These are phyloP conservation scores for Cucurbita ficifolia DNA, from an alignment of 306 rosid species.

Conservation along the genomic window DNA sequence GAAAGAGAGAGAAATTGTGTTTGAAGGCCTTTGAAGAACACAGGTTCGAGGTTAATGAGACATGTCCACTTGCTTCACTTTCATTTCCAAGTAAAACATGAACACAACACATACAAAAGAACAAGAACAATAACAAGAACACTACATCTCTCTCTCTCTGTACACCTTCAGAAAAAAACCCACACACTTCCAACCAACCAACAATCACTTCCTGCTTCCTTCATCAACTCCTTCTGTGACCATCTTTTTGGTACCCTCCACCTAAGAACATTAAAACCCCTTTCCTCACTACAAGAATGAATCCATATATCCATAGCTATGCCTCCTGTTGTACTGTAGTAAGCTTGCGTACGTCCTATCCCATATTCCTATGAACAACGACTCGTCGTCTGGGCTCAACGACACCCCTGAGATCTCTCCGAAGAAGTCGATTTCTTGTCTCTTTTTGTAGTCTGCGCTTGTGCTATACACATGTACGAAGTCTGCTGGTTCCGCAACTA, in stretches of 20 bases:
- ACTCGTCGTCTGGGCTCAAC: slow-evolving; percentile 22
- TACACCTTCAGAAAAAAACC: background rate
- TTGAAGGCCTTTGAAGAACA: background rate
- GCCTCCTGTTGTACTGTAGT: slow-evolving; percentile 20
- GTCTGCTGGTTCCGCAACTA: slow-evolving; percentile 26
- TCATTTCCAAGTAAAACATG: background rate
- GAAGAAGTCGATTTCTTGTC: slow-evolving; percentile 27
- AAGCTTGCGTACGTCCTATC: slow-evolving; percentile 26
- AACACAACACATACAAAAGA: background rate
- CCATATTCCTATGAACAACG: slow-evolving; percentile 26
- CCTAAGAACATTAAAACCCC: too few relatives aligned
- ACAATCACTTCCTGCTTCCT: background rate
- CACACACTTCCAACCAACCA: background rate
- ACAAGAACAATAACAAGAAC: too few relatives aligned
- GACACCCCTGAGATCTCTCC: slow-evolving; percentile 29
- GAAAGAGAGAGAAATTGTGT: background rate
- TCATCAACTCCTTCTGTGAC: too few relatives aligned
- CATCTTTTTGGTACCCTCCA: too few relatives aligned
- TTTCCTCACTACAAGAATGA: slow-evolving; percentile 8
- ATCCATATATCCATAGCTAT: slow-evolving; percentile 20
- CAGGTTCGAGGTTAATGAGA: background rate
- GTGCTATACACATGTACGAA: slow-evolving; percentile 19
- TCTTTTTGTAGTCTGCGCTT: slow-evolving; percentile 8
- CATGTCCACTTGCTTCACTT: background rate
- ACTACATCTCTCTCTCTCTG: background rate